These are phyloP conservation scores for Angomonas deanei DNA, from an alignment of 208 protist genomes.

Conservation along the genomic window DNA sequence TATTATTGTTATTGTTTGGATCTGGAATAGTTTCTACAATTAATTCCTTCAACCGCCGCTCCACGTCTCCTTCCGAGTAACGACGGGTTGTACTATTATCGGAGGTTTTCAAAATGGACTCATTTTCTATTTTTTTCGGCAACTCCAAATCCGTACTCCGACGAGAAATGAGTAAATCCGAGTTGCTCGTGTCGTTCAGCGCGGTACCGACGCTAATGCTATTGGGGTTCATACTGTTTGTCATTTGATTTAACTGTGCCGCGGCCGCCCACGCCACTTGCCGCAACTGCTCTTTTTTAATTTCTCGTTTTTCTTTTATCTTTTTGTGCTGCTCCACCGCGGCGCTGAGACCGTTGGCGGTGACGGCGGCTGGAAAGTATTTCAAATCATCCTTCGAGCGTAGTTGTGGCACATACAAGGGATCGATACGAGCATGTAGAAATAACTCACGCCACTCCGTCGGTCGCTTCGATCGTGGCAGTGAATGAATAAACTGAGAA, in stretches of 20 bases:
- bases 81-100: background rate
- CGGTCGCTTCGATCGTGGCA: conserved; percentile 27
- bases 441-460: conserved; percentile 68
- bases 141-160: no score
- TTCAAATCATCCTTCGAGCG: conserved; percentile 74
- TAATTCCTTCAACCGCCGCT: background rate
- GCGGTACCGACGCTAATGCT: background rate
- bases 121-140: no score
- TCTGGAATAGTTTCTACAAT: background rate
- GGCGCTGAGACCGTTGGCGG: conserved; percentile 61
- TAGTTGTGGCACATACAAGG: conserved; percentile 65
- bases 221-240: background rate
- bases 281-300: conserved; percentile 23
- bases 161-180: no score
- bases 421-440: conserved; percentile 26
- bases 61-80: background rate
- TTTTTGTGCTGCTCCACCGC: conserved; percentile 58
- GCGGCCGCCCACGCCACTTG: conserved; percentile 1
- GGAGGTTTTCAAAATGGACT: no score
- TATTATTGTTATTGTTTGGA: background rate
- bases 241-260: no score
- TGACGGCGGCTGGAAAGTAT: conserved; percentile 81
- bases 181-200: no score
- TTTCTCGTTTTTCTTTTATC: conserved; percentile 42
- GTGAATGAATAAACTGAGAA: conserved; percentile 2